Evolutionary conservation across 1,284 basidiomycete genomes (phyloP), one percentile per base, ranked within the genome.

Genomic region (Rhodotorula sp.): DNA sequence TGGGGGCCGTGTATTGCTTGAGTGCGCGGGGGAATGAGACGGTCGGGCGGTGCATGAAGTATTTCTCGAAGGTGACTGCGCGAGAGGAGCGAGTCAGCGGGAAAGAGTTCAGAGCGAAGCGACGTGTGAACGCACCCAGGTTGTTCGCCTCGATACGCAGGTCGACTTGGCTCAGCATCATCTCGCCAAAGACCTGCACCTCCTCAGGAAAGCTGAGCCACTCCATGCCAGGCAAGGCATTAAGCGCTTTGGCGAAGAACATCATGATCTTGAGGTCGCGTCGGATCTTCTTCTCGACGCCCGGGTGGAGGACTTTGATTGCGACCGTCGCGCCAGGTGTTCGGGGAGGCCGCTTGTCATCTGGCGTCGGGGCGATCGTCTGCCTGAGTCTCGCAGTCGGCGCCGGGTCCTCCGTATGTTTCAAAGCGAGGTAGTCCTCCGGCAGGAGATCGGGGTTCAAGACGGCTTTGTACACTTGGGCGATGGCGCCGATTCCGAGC

Each of bases 141-240:
- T 99, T 97, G 71, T 90, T 86, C 0, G 91, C 94, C 80, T 99
- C 96, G 75, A 91, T 86, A 37, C 92, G 85, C 62, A 99, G 82
- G 80, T 99, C 92, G 50, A 99, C 85, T 80, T 99, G 96, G 76
- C 88, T 89, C 77, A 88, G 86, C 96, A 99, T 99, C 92, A 99
- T 95, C n/a, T 85, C 82, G 5, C 94, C 91, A 79, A 99, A 99
- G 0, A 95, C 92, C 18, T 87, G 83, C 7, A 98, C 95, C 80
- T 99, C 96, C 77, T 99, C 93, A 0, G 94, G 92, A 18, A 99
- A 86, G 16, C 93, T 96, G 50, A 99, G 81, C 96, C 96, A 99
- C 75, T 94, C 85, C 87, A 97, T 93, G 22, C 94, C 93, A 0
- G 96, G 96, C 65, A 99, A 81, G 26, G 89, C 67, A 65, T 92